Base-by-base conservation (phyloP, 208 protist species). In the Crithidia expoeki region DNA sequence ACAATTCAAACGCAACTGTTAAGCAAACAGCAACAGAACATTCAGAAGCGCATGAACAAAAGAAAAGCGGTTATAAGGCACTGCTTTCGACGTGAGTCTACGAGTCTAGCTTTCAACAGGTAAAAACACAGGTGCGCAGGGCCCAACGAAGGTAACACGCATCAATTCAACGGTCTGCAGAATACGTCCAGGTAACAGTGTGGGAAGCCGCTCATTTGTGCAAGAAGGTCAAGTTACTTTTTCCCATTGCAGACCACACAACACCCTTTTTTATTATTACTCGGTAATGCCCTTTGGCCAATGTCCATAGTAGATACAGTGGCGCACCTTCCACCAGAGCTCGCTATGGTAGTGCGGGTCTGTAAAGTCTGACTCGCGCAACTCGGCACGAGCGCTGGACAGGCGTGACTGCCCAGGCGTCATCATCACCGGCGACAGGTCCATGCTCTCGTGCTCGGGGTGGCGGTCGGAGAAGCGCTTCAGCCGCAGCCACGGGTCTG, bases 281-380 rank as follows among this genome's bases (percentile, higher is more conserved):
- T 92, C 92, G 5, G 81, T 73, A 12, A 96, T 50, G 14, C 92
- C 82, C 72, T 92, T 94, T 9, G 92, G 92, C 92, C 92, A 96
- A 63, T 96, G 92, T 19, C 92, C 89, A 70, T 95, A 96, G 72
- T 92, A 94, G 59, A 74, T 65, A 34, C 81, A 72, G 78, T 96
- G 92, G 21, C 88, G 83, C 32, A 96, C 47, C 71, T 94, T 94
- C 92, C 92, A 96, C 89, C 88, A 94, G 25, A 94, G 72, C 75
- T 96, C 89, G 57, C 84, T 94, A 71, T 94, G 85, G 76, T 88
- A 94, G 71, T 94, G 86, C 27, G 89, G 89, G 63, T 96, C 92
- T 17, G 85, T 96, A 67, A 94, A 92, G 66, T 96, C 89, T 0
- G 80, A 81, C 71, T 96, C 92, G 7, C 89, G 86, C 68, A 96